Percentiles rank a stretch among this genome's conserved stretches.
Evolutionary conservation across 179 eudicot species (phyloP).

Genomic region (Nepenthes alata): DNA sequence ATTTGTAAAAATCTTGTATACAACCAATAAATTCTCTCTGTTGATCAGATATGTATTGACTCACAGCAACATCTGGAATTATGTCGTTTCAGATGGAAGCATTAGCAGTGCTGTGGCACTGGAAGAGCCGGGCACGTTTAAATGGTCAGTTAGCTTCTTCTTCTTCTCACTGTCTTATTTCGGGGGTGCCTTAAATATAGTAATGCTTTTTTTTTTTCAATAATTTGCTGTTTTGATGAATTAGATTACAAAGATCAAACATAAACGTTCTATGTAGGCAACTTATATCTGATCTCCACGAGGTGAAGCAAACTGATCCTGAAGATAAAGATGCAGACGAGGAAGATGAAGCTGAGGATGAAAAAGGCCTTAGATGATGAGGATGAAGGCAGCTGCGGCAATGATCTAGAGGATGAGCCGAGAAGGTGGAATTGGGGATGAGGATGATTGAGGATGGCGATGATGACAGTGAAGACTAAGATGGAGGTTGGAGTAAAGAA

Average conservation of each 20-base stretch:
- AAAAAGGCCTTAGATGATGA: conserved; percentile 26
- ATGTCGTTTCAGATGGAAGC: conserved; percentile 23
- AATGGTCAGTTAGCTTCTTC: conserved; percentile 17
- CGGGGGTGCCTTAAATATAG: not conserved
- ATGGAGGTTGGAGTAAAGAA: not conserved
- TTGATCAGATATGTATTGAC: no score
- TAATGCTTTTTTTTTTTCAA: no score
- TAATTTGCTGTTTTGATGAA: not conserved
- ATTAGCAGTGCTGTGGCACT: conserved; percentile 19
- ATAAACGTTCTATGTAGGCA: conserved; percentile 21
- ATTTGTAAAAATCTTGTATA: no score
- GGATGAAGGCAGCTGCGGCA: not conserved
- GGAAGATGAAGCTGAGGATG: conserved; percentile 31
- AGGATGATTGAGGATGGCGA: conserved; percentile 7
- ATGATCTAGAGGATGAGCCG: conserved; percentile 11
- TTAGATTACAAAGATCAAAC: not conserved
- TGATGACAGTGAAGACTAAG: conserved; percentile 9
- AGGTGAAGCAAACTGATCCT: conserved; percentile 21
- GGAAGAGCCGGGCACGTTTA: conserved; percentile 14
- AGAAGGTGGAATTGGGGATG: conserved; percentile 7
- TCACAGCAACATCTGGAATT: not conserved
- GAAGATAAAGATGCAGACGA: conserved; percentile 51
- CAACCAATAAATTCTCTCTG: no score
- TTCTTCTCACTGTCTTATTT: not conserved
- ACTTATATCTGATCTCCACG: conserved; percentile 28